A percentile compares a stretch with the other conserved stretches of the same genome.
Conservation (phyloP, 2,329 filamentous ascomycete genomes). For the Scopulariopsis brevicaulis region DNA sequence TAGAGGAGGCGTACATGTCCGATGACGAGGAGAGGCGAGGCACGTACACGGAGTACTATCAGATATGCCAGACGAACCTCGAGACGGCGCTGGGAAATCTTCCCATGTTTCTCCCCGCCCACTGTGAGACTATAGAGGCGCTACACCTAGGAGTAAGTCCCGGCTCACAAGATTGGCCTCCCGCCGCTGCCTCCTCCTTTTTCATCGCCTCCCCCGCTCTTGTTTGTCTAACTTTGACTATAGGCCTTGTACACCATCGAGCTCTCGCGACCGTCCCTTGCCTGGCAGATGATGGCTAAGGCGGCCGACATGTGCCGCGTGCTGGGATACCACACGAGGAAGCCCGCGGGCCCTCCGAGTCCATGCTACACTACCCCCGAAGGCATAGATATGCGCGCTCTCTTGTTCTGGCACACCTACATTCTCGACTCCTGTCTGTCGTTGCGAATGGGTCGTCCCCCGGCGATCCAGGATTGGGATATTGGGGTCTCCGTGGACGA, state of each 20-base stretch:
- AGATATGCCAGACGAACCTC: constrained; percentile 33
- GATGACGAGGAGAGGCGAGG: constrained; percentile 9
- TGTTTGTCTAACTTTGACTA: background rate
- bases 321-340: constrained; percentile 44
- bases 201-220: background rate
- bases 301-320: constrained; percentile 50
- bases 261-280: constrained; percentile 47
- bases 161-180: background rate
- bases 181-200: no score
- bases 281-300: constrained; percentile 50
- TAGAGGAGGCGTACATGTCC: constrained; percentile 25
- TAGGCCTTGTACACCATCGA: constrained; percentile 53
- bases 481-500: constrained; percentile 35
- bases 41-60: constrained; percentile 24
- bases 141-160: constrained; percentile 40
- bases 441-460: constrained; percentile 45
- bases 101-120: constrained; percentile 43
- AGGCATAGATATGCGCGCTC: constrained; percentile 8
- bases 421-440: constrained; percentile 46
- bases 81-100: constrained; percentile 39
- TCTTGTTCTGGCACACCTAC: constrained; percentile 41
- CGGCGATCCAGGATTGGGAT: constrained; percentile 47
- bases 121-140: constrained; percentile 42
- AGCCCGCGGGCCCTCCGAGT: background rate
- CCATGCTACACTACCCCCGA: background rate